phyloP scores from a whole-genome alignment of 805 yeast species.

The Crinitomyces ghanaensis region DNA sequence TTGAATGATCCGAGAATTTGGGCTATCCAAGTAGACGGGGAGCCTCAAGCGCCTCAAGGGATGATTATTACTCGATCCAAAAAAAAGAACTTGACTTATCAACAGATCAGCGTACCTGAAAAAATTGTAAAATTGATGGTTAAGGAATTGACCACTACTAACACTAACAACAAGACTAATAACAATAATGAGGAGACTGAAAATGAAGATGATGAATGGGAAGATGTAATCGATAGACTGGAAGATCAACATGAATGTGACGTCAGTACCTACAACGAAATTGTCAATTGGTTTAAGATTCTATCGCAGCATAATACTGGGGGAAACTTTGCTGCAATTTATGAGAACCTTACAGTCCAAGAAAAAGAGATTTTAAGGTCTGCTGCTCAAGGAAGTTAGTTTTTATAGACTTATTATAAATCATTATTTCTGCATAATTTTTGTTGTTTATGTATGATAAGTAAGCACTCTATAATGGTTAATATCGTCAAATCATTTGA shows the following conservation, averaged over 20 bases:
- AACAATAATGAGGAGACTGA: constrained; percentile 16
- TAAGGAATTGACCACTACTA: constrained; percentile 56
- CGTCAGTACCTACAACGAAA: not conserved
- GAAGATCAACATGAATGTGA: constrained; percentile 51
- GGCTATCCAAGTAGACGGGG: constrained; percentile 60
- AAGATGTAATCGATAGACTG: constrained; percentile 28
- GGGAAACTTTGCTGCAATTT: not conserved
- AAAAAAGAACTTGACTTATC: constrained; percentile 38
- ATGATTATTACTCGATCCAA: constrained; percentile 78
- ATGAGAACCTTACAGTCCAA: not conserved
- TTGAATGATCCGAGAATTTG: constrained; percentile 45
- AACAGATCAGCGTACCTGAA: constrained; percentile 53
- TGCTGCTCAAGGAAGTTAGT: too few relatives aligned
- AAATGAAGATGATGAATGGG: constrained; percentile 32
- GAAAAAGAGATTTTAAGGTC: constrained; percentile 1
- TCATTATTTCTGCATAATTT: too few relatives aligned
- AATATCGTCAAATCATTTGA: too few relatives aligned
- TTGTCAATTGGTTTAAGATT: not conserved
- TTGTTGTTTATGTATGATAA: too few relatives aligned
- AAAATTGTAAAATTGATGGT: constrained; percentile 65
- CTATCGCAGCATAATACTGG: not conserved
- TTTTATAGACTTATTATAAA: too few relatives aligned
- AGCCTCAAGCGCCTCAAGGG: constrained; percentile 49
- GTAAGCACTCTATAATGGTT: too few relatives aligned
- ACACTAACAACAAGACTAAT: constrained; percentile 31